Evolutionary conservation across 306 rosid genomes (phyloP).

Genomic region (Calophaca sinica): DNA sequence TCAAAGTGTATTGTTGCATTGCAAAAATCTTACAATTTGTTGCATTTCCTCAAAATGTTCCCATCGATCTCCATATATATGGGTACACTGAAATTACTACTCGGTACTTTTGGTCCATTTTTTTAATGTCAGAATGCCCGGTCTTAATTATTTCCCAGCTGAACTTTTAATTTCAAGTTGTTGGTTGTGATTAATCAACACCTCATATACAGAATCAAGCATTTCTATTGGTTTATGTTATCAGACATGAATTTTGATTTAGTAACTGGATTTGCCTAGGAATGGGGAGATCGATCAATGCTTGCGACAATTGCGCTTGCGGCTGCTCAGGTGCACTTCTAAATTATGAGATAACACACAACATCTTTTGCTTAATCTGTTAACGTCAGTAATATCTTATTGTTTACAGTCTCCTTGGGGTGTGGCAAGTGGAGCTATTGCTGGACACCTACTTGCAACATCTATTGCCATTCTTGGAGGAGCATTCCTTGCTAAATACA

Average conservation of each 20-base stretch:
- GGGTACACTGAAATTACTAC: background rate
- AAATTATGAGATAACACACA: conserved; percentile 24
- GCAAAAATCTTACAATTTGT: conserved; percentile 36
- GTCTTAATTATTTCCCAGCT: background rate
- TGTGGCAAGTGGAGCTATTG: conserved; percentile 93
- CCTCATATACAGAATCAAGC: conserved; percentile 8
- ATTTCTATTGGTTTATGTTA: conserved; percentile 24
- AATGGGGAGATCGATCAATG: conserved; percentile 99
- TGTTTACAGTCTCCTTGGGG: conserved; percentile 94
- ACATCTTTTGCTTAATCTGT: conserved; percentile 9
- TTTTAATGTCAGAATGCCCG: background rate
- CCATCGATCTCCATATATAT: background rate
- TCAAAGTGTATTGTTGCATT: background rate
- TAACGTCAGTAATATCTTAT: conserved; percentile 32
- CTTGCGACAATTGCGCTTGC: conserved; percentile 97
- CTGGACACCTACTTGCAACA: conserved; percentile 87
- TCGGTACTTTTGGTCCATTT: background rate
- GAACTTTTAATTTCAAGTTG: conserved; percentile 27
- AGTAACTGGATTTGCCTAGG: conserved; percentile 61
- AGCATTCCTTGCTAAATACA: conserved; percentile 90
- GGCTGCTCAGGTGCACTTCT: conserved; percentile 87
- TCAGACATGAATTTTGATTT: conserved; percentile 33
- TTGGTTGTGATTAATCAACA: conserved; percentile 23
- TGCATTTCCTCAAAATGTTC: conserved; percentile 21
- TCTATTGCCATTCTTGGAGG: conserved; percentile 85